These are phyloP conservation scores for Pinus albicaulis DNA, from an alignment of 75 land plant genomes.

Conservation along the genomic window DNA sequence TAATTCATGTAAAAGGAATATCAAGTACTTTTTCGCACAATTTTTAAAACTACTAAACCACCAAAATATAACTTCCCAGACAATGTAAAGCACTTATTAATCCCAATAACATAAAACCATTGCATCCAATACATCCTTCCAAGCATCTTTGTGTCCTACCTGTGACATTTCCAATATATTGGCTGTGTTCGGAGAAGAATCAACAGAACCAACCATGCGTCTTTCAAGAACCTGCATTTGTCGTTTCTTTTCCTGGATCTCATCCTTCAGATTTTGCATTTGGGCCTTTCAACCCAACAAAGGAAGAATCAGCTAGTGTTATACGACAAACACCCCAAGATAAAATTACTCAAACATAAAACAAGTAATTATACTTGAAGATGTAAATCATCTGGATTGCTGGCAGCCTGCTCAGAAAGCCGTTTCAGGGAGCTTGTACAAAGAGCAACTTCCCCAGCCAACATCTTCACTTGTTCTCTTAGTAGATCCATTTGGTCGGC, in stretches of 20 bases:
- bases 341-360: not conserved
- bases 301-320: conserved; percentile 5
- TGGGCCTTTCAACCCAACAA: conserved; percentile 39
- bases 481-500: conserved; percentile 90
- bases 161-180: conserved; percentile 61
- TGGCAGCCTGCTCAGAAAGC: conserved; percentile 73
- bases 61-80: no score
- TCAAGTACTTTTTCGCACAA: no score
- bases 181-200: conserved; percentile 28
- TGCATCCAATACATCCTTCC: not conserved
- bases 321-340: not conserved
- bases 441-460: conserved; percentile 94
- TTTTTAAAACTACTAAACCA: no score
- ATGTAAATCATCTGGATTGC: conserved; percentile 72
- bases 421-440: conserved; percentile 84
- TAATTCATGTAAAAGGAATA: no score
- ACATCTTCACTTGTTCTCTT: conserved; percentile 94
- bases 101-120: not conserved
- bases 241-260: conserved; percentile 77
- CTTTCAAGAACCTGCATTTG: conserved; percentile 84
- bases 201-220: conserved; percentile 72
- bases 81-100: not conserved
- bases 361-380: conserved; percentile 39
- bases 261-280: conserved; percentile 78
- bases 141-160: conserved; percentile 30